These are phyloP conservation scores for Amphicarpaea edgeworthii DNA, from an alignment of 306 rosid species.

Conservation along the genomic window DNA sequence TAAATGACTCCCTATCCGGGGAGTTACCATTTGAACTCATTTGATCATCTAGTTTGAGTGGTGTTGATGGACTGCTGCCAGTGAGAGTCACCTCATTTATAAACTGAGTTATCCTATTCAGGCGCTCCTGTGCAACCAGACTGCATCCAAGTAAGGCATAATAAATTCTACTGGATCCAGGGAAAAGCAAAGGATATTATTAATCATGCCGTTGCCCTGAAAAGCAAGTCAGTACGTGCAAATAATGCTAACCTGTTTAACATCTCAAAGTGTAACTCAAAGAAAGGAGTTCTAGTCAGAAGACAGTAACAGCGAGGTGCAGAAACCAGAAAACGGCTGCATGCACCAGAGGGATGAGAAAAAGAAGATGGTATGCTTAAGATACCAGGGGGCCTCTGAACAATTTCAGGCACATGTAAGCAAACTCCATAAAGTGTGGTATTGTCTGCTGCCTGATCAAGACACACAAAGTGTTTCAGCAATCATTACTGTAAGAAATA, in stretches of 20 bases:
- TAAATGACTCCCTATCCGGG: constrained; percentile 53
- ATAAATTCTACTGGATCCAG: constrained; percentile 42
- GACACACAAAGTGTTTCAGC: constrained; percentile 47
- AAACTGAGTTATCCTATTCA: constrained; percentile 85
- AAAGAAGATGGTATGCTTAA: constrained; percentile 65
- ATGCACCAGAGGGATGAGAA: constrained; percentile 61
- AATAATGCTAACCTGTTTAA: constrained; percentile 74
- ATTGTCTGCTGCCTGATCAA: constrained; percentile 81
- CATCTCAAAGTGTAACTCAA: constrained; percentile 93
- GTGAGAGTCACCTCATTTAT: constrained; percentile 62
- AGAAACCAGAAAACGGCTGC: constrained; percentile 91
- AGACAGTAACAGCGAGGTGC: constrained; percentile 98
- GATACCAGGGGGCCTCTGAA: constrained; percentile 92
- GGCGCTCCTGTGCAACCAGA: constrained; percentile 95
- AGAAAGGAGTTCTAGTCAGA: constrained; percentile 86
- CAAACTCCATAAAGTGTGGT: constrained; percentile 96
- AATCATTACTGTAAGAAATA: constrained; percentile 40
- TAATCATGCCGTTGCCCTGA: neutral
- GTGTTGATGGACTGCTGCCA: constrained; percentile 58
- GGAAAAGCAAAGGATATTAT: neutral
- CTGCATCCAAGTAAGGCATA: constrained; percentile 72
- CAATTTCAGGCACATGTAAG: constrained; percentile 92
- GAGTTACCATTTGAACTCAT: constrained; percentile 56
- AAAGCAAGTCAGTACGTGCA: neutral
- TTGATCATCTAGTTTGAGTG: constrained; percentile 60